Evolutionary conservation across 768 basidiomycete species (phyloP), one percentile per base, ranked within the genome.

Genomic region (Jaapia argillacea): DNA sequence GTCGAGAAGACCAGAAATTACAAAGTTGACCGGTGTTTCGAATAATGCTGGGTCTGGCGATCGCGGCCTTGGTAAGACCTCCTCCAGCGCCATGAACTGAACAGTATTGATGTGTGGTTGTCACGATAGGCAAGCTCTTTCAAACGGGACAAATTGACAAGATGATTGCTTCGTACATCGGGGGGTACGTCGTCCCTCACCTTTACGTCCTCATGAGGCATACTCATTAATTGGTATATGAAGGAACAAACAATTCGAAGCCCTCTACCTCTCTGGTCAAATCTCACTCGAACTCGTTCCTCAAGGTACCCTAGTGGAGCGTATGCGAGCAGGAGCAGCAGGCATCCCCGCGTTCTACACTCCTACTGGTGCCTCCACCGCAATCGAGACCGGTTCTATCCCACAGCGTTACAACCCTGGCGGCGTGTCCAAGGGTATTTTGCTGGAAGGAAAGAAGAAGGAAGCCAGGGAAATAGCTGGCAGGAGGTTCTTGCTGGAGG

Each of bases 321-420:
- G 90, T 45, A 70, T 92, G 47, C 82, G 90, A 26, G 85, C 91
- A 5, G 85, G 88, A 45, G 90, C 88, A 6, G 85, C 88, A 7
- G 91, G 91, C 41, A 89, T 91, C 47, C 90, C 91, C 14, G 89
- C 84, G n/a, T 91, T 96, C 69, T 93, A 70, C 63, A 94, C 88
- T 4, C 91, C 90, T 13, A 91, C 90, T 0, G 91, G 92, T 13
- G 86, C 87, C 5, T 75, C 74, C 18, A 92, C 89, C 16, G 86
- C 86, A 2, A 75, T 90, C 2, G 85, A 92, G 59, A 65, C 78
- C 38, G 89, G 89, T 1, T 60, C 72, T 3, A 87, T 92, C 53
- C 85, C 89, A 22, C 72, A 83, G 51, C 74, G 81, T 20, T 90
- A 88, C 60, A 81, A 85, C 40, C 68, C 75, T 20, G 85, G 85